phyloP scores from a whole-genome alignment of 164 flowering plant genomes.

The Dillenia turbinata region DNA sequence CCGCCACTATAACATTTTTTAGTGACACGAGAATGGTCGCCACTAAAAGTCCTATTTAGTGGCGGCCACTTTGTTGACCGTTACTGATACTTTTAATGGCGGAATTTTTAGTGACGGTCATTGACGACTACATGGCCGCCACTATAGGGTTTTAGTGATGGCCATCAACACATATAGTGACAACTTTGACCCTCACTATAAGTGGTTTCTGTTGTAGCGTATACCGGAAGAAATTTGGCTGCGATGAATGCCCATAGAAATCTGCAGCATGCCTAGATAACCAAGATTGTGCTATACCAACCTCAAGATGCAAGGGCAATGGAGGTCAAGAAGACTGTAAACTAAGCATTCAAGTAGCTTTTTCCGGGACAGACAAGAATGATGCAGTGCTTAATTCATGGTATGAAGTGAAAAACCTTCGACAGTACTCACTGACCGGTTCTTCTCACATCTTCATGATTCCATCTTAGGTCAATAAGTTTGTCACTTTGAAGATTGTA shows the following conservation, averaged over 20 bases:
- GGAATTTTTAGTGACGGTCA: too few species aligned
- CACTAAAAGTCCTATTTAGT: too few species aligned
- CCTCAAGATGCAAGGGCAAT: slow-evolving; percentile 32
- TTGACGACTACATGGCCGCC: too few species aligned
- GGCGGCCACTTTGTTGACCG: too few species aligned
- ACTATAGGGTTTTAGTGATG: too few species aligned
- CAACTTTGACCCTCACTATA: too few species aligned
- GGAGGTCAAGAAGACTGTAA: slow-evolving; percentile 52
- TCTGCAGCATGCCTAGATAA: slow-evolving; percentile 41
- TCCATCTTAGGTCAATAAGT: slow-evolving; percentile 16
- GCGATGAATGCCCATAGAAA: slow-evolving; percentile 37
- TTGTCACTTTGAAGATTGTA: too few species aligned
- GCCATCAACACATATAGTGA: too few species aligned
- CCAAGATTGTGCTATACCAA: slow-evolving; percentile 45
- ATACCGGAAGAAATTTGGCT: slow-evolving; percentile 62
- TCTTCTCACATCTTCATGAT: slow-evolving; percentile 37
- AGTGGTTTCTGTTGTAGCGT: too few species aligned
- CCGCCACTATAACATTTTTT: too few species aligned
- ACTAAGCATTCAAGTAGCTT: slow-evolving; percentile 55
- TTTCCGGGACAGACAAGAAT: slow-evolving; percentile 73
- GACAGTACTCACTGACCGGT: slow-evolving; percentile 48
- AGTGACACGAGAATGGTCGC: too few species aligned
- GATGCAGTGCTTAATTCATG: slow-evolving; percentile 60
- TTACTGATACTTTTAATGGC: too few species aligned
- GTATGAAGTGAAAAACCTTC: slow-evolving; percentile 69